phyloP scores from a whole-genome alignment of 1,284 basidiomycete genomes.

The Ceraceosorus bombacis region DNA sequence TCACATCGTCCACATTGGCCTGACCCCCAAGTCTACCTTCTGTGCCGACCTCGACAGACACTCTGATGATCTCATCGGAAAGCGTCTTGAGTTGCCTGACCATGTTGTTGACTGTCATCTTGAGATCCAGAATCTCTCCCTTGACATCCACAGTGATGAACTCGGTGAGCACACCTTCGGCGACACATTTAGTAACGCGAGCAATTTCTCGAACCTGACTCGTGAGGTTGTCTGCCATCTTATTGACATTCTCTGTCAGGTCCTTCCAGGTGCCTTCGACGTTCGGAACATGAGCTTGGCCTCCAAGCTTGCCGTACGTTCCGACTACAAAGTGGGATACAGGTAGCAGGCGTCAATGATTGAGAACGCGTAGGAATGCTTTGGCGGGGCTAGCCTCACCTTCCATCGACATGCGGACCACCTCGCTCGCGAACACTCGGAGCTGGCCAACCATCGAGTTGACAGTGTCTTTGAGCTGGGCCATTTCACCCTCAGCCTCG shows the following conservation, averaged over 20 bases:
- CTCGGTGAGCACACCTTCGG: slow-evolving; percentile 79
- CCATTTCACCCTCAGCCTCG: slow-evolving; percentile 84
- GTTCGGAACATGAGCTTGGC: slow-evolving; percentile 49
- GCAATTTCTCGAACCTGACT: slow-evolving; percentile 48
- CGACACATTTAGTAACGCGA: slow-evolving; percentile 58
- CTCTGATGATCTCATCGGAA: slow-evolving; percentile 56
- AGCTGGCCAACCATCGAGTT: slow-evolving; percentile 84
- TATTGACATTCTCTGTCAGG: slow-evolving; percentile 51
- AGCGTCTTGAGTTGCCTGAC: slow-evolving; percentile 44
- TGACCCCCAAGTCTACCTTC: slow-evolving; percentile 81
- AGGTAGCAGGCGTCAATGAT: background rate
- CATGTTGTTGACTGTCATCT: slow-evolving; percentile 52
- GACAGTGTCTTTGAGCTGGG: slow-evolving; percentile 71
- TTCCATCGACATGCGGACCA: slow-evolving; percentile 49
- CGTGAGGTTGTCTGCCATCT: slow-evolving; percentile 50
- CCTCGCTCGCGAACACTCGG: slow-evolving; percentile 73
- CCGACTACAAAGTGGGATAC: slow-evolving; percentile 21
- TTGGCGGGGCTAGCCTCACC: background rate
- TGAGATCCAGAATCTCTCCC: slow-evolving; percentile 92
- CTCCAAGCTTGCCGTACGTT: slow-evolving; percentile 46
- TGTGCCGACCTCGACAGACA: slow-evolving; percentile 77
- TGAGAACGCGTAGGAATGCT: background rate
- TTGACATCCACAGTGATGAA: slow-evolving; percentile 90
- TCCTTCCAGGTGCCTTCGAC: slow-evolving; percentile 52
- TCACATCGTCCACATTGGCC: slow-evolving; percentile 61